These are phyloP conservation scores for Medicago lupulina DNA, from an alignment of 306 rosid species.

Conservation along the genomic window DNA sequence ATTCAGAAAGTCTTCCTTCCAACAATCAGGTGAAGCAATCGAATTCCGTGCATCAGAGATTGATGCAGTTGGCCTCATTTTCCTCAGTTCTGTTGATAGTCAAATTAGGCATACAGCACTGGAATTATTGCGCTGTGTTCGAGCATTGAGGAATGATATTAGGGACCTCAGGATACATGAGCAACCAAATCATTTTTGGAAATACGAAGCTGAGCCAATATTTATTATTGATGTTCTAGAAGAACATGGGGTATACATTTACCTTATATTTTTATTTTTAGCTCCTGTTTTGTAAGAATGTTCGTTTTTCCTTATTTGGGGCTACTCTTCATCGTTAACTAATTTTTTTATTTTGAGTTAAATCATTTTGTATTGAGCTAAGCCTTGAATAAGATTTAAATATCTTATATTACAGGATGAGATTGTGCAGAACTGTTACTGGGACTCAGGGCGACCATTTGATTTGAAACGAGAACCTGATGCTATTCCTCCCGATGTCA, in stretches of 20 bases:
- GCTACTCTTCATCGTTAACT: constrained; percentile 50
- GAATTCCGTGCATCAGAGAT: constrained; percentile 95
- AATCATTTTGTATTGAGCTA: constrained; percentile 22
- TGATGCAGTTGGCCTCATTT: constrained; percentile 97
- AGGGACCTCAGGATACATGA: constrained; percentile 67
- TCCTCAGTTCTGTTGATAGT: constrained; percentile 97
- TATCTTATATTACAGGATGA: constrained; percentile 76
- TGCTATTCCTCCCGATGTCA: constrained; percentile 86
- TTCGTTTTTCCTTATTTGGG: constrained; percentile 39
- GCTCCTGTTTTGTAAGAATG: constrained; percentile 34
- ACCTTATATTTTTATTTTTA: constrained; percentile 25
- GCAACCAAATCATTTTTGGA: constrained; percentile 68
- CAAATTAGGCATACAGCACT: constrained; percentile 95
- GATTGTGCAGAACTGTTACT: constrained; percentile 92
- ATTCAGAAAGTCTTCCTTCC: constrained; percentile 78
- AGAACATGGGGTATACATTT: constrained; percentile 88
- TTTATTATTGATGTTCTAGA: constrained; percentile 94
- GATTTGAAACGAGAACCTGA: constrained; percentile 97
- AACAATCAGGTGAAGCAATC: constrained; percentile 70
- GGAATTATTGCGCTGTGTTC: constrained; percentile 95
- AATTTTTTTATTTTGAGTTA: constrained; percentile 39
- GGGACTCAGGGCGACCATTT: constrained; percentile 96
- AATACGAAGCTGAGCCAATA: constrained; percentile 92
- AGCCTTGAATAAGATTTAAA: constrained; percentile 32
- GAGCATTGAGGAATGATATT: constrained; percentile 94